phyloP scores from a whole-genome alignment of 2,329 filamentous ascomycete genomes.

The Claviceps africana region DNA sequence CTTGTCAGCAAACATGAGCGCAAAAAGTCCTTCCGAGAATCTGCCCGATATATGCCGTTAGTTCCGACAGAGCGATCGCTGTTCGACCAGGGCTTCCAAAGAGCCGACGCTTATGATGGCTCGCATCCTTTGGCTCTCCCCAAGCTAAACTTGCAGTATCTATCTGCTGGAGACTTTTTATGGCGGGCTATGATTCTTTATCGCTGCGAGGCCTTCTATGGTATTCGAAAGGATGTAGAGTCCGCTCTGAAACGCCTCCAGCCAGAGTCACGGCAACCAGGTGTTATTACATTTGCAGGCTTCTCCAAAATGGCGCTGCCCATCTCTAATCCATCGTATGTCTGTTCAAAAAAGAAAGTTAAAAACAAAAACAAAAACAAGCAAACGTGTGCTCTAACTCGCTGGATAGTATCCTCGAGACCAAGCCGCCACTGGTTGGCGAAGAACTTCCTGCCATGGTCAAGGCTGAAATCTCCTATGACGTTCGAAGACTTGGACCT shows the following conservation, averaged over 20 bases:
- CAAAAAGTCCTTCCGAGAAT: constrained; percentile 70
- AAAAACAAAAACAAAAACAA: neutral
- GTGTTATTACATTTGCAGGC: constrained; percentile 62
- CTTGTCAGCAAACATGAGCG: constrained; percentile 64
- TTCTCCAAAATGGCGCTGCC: constrained; percentile 86
- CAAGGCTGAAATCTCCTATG: constrained; percentile 71
- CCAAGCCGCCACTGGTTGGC: constrained; percentile 70
- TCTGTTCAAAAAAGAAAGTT: constrained; percentile 1
- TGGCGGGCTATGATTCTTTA: constrained; percentile 88
- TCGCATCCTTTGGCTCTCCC: constrained; percentile 78
- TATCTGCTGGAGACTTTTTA: constrained; percentile 90
- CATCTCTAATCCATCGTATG: constrained; percentile 61
- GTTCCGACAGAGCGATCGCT: constrained; percentile 73
- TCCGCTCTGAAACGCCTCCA: constrained; percentile 65
- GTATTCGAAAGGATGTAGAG: constrained; percentile 83
- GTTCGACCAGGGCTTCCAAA: constrained; percentile 64
- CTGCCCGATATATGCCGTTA: constrained; percentile 53
- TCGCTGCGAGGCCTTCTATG: constrained; percentile 82
- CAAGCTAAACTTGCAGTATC: constrained; percentile 89
- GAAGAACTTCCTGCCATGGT: constrained; percentile 72
- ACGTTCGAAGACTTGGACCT: constrained; percentile 66
- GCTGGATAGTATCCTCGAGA: constrained; percentile 54
- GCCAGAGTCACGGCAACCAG: constrained; percentile 49
- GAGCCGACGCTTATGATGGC: constrained; percentile 78
- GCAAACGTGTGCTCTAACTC: neutral